phyloP scores from a whole-genome alignment of 306 rosid species.

The Lagenaria siceraria region DNA sequence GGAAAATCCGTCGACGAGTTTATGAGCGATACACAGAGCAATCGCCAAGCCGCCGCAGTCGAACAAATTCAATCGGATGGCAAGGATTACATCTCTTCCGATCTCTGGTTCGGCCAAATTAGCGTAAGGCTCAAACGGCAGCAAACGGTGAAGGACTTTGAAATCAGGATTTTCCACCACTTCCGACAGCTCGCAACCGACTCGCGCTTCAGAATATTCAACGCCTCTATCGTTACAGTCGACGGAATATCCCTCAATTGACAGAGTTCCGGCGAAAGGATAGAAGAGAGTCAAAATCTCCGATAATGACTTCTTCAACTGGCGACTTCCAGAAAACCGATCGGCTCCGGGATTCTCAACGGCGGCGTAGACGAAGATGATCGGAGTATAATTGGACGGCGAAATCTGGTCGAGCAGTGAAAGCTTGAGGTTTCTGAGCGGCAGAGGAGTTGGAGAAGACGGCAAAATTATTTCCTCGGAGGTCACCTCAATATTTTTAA shows the following conservation, averaged over 20 bases:
- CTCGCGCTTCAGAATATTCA: slow-evolving; percentile 11
- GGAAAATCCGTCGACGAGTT: no score
- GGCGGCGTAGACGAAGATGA: slow-evolving; percentile 10
- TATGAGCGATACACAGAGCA: no score
- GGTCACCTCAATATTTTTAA: background rate
- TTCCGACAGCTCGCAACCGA: background rate
- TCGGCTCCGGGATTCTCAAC: background rate
- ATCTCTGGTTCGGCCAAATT: no score
- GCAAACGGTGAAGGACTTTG: no score
- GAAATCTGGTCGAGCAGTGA: slow-evolving; percentile 28
- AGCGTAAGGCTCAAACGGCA: no score
- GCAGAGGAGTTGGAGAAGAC: slow-evolving; percentile 22
- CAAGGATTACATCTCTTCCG: no score
- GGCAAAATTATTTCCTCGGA: slow-evolving; percentile 21
- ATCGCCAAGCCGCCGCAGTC: no score
- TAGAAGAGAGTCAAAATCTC: slow-evolving; percentile 9
- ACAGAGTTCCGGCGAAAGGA: slow-evolving; percentile 14
- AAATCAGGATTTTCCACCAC: no score
- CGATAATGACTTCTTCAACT: slow-evolving; percentile 13
- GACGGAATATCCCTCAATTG: background rate
- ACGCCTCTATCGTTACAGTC: slow-evolving; percentile 22
- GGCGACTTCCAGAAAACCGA: background rate
- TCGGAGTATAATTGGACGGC: slow-evolving; percentile 25
- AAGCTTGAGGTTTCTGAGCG: slow-evolving; percentile 24
- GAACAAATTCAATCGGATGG: no score